Percentiles rank a stretch among this genome's conserved stretches.
Evolutionary conservation across 2,329 filamentous ascomycete species (phyloP).

Genomic region (Lachnellula hyalina): DNA sequence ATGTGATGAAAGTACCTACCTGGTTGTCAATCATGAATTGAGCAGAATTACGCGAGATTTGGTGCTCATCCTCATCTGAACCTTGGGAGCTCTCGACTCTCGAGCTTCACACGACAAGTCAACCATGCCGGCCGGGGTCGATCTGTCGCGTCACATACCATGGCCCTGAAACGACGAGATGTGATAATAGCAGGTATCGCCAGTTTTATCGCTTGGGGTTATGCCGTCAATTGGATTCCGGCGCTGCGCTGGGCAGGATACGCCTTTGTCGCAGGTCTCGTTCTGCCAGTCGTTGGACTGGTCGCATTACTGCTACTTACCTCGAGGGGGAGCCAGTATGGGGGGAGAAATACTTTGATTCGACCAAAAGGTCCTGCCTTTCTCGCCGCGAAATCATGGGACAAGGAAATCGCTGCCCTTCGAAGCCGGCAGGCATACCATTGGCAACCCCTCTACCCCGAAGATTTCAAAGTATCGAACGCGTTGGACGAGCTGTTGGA

Average conservation of each 20-base stretch:
- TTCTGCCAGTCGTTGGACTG: slow-evolving; percentile 49
- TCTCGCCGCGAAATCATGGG: slow-evolving; percentile 59
- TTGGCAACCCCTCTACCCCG: slow-evolving; percentile 64
- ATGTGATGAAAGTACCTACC: neutral
- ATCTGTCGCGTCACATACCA: slow-evolving; percentile 33
- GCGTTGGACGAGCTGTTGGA: slow-evolving; percentile 75
- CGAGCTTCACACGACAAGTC: slow-evolving; percentile 13
- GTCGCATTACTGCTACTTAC: slow-evolving; percentile 57
- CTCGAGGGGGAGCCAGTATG: slow-evolving; percentile 45
- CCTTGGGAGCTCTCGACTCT: neutral
- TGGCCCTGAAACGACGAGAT: slow-evolving; percentile 72
- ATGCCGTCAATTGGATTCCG: slow-evolving; percentile 77
- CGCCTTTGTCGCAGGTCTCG: slow-evolving; percentile 68
- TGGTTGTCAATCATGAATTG: neutral
- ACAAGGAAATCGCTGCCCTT: slow-evolving; percentile 61
- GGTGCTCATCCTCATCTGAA: neutral
- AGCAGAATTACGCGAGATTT: slow-evolving; percentile 6
- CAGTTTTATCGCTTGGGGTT: slow-evolving; percentile 82
- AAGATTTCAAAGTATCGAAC: slow-evolving; percentile 71
- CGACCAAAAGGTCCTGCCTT: slow-evolving; percentile 52
- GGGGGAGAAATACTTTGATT: slow-evolving; percentile 36
- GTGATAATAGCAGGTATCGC: slow-evolving; percentile 61
- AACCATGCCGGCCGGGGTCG: slow-evolving; percentile 28
- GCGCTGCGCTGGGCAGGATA: slow-evolving; percentile 78
- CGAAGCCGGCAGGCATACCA: slow-evolving; percentile 62